Evolutionary conservation across 352 stramenopile species (phyloP).

Genomic region (Phytophthora sp.): DNA sequence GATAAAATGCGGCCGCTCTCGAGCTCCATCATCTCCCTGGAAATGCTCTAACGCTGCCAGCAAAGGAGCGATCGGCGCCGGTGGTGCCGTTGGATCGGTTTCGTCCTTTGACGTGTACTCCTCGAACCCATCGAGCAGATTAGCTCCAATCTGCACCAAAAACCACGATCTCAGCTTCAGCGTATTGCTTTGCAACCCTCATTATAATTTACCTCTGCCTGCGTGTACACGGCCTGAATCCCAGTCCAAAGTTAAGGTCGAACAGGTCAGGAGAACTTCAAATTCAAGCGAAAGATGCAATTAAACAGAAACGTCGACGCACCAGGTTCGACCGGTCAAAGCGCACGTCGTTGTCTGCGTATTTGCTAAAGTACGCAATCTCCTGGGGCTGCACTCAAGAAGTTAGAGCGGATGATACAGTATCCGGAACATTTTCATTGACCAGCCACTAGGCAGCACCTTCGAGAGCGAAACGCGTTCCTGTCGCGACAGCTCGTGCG

Average conservation of each 20-base stretch:
- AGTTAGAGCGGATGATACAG: neutral
- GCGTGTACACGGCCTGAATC: constrained; percentile 41
- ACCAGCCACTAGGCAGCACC: neutral
- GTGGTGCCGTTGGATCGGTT: constrained; percentile 42
- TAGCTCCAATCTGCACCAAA: constrained; percentile 45
- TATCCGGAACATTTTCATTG: neutral
- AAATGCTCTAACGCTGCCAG: constrained; percentile 54
- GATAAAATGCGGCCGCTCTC: constrained; percentile 53
- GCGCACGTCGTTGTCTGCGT: constrained; percentile 39
- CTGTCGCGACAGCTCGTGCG: constrained; percentile 35
- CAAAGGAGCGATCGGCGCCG: constrained; percentile 59
- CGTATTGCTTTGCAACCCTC: neutral
- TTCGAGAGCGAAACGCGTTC: constrained; percentile 28
- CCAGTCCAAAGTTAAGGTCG: neutral
- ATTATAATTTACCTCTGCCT: constrained; percentile 25
- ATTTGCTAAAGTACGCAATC: constrained; percentile 75
- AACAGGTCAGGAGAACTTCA: neutral
- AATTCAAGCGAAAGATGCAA: neutral
- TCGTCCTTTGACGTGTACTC: constrained; percentile 60
- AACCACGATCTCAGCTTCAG: neutral
- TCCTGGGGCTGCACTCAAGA: constrained; percentile 51
- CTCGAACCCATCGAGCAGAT: constrained; percentile 70
- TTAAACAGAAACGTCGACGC: neutral
- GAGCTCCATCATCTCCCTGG: constrained; percentile 21
- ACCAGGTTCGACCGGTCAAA: constrained; percentile 79